Conservation (phyloP, 2,329 filamentous ascomycete genomes). For the Diplodia seriata region DNA sequence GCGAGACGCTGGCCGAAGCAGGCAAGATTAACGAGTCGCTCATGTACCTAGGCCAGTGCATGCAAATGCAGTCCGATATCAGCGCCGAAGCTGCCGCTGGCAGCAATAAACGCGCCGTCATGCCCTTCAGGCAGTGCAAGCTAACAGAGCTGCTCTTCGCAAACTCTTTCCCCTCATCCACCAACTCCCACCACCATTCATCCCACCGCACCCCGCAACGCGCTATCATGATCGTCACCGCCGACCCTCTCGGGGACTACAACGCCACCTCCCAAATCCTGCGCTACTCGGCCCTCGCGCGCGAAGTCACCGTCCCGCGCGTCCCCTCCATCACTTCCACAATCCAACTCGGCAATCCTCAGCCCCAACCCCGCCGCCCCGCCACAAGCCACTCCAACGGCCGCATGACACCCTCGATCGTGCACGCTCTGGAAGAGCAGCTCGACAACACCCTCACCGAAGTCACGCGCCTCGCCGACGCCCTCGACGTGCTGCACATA, state of each 20-base stretch:
- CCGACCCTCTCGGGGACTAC: slow-evolving; percentile 90
- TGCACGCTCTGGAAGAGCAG: slow-evolving; percentile 62
- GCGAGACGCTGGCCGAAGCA: slow-evolving; percentile 89
- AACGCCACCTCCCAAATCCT: slow-evolving; percentile 97
- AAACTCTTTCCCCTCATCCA: slow-evolving; percentile 57
- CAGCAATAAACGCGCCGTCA: slow-evolving; percentile 71
- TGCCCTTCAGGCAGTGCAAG: slow-evolving; percentile 71
- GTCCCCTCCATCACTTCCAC: slow-evolving; percentile 82
- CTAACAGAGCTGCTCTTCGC: slow-evolving; percentile 61
- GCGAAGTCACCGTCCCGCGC: slow-evolving; percentile 90
- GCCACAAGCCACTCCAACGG: background rate
- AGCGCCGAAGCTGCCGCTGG: slow-evolving; percentile 59
- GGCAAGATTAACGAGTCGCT: slow-evolving; percentile 98
- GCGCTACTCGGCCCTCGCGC: slow-evolving; percentile 88
- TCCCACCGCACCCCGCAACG: slow-evolving; percentile 75
- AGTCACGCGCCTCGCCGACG: slow-evolving; percentile 77
- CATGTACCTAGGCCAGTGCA: slow-evolving; percentile 97
- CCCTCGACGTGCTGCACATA: slow-evolving; percentile 76
- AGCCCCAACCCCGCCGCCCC: slow-evolving; percentile 48
- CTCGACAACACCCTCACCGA: slow-evolving; percentile 84
- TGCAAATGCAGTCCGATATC: slow-evolving; percentile 90
- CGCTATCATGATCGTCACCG: slow-evolving; percentile 94
- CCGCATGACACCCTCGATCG: slow-evolving; percentile 55
- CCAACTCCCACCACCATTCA: slow-evolving; percentile 42
- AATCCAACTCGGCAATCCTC: slow-evolving; percentile 57